Evolutionary conservation across 441 rosid species (phyloP), one percentile per base, ranked within the genome.

Genomic region (Jatropha podagrica): DNA sequence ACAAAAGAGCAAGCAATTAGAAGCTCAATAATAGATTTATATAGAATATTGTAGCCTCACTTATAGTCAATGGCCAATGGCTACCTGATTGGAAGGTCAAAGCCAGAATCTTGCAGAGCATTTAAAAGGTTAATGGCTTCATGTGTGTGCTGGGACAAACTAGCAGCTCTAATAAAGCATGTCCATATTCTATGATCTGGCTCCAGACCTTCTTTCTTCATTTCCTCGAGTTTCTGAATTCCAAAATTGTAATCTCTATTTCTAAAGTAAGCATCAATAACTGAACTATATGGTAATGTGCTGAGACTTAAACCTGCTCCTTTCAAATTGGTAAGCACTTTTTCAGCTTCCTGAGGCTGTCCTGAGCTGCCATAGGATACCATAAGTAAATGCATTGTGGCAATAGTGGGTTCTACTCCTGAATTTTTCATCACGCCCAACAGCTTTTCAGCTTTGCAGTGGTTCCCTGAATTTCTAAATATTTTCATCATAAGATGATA

Each of bases 311-410:
- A 72, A 48, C 89, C 93, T 56, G 83, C 83, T 84, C 83, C 91
- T 85, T 88, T 91, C 83, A 96, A 83, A 83, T 87, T 90, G 59
- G 68, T 78, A 6, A 96, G 92, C 69, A 96, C 92, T 64, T 89
- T 88, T 80, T 93, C 99, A 59, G 98, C 97, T 85, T 92, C 94
- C 79, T 87, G 84, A 60, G 99, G 99, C 72, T 88, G 86, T 72
- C 97, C 97, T 65, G 97, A 87, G 81, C 93, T 85, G 60, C 99
- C 89, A 88, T 95, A 91, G 62, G 97, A 91, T 65, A 90, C 89
- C 97, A 95, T 93, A 75, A 95, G 95, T 85, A 95, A 81, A 85
- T 95, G 99, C 99, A 93, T 92, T 76, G 99, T 92, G 65, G 98
- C 92, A 81, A 83, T 74, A 48, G 83, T 87, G 56, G 97, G 97